A percentile compares a stretch with the other conserved stretches of the same genome.
Evolutionary conservation across 176 grass and related monocot genomes (phyloP).

Genomic region (Musa schizocarpa): DNA sequence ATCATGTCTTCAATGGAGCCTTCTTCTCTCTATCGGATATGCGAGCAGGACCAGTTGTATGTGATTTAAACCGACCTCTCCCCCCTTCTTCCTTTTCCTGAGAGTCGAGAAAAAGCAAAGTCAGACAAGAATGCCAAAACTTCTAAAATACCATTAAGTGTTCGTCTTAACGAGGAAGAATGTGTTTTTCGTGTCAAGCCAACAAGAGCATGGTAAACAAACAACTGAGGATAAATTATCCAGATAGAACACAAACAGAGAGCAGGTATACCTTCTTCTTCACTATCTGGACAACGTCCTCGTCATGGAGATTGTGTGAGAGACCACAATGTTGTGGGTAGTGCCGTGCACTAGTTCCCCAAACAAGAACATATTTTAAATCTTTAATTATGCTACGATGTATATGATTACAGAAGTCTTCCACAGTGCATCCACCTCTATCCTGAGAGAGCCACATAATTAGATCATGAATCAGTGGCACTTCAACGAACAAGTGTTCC

Average conservation of each 20-base stretch:
- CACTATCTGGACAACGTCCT: slow-evolving; percentile 96
- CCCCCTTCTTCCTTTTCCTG: slow-evolving; percentile 76
- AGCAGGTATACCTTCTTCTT: slow-evolving; percentile 73
- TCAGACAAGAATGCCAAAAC: neutral
- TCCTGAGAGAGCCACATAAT: slow-evolving; percentile 38
- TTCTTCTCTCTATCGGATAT: slow-evolving; percentile 95
- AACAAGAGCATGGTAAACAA: no score
- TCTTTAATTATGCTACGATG: slow-evolving; percentile 88
- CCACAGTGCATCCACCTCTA: slow-evolving; percentile 85
- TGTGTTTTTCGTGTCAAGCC: no score
- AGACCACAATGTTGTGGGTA: slow-evolving; percentile 88
- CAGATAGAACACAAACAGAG: no score
- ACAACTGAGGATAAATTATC: no score
- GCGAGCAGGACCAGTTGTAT: slow-evolving; percentile 55
- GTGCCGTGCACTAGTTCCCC: slow-evolving; percentile 76
- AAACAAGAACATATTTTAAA: slow-evolving; percentile 92
- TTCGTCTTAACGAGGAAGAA: neutral
- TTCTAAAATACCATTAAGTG: neutral
- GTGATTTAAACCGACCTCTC: slow-evolving; percentile 87
- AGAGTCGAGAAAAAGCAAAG: slow-evolving; percentile 1
- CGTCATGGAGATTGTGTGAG: slow-evolving; percentile 60
- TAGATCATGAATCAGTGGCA: neutral
- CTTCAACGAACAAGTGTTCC: neutral
- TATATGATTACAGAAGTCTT: slow-evolving; percentile 98
- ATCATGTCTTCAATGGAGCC: slow-evolving; percentile 76